These are phyloP conservation scores for Fistulinella staudtii DNA, from an alignment of 1,284 basidiomycete species.

Conservation along the genomic window DNA sequence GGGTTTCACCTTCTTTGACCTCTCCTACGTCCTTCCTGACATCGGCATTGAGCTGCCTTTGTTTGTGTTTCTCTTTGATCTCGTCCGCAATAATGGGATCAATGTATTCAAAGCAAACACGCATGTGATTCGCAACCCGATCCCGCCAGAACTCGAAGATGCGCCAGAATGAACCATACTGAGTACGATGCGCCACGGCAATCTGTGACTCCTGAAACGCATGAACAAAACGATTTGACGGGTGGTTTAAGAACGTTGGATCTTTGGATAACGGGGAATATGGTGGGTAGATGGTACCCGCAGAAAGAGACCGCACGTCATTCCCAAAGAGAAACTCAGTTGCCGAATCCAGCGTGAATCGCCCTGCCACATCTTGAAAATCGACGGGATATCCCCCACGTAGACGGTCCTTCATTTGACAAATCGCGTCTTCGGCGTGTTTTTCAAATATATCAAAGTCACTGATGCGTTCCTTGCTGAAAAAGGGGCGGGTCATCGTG, in stretches of 20 bases:
- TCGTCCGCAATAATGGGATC: conserved; percentile 29
- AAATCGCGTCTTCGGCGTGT: conserved; percentile 41
- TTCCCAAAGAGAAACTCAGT: conserved; percentile 49
- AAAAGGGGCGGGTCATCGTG: conserved; percentile 55
- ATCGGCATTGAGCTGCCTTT: neutral
- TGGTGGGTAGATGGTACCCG: conserved; percentile 35
- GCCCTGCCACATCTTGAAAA: conserved; percentile 46
- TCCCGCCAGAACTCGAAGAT: conserved; percentile 25
- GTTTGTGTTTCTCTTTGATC: conserved; percentile 25
- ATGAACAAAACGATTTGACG: conserved; percentile 25
- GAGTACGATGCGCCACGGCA: conserved; percentile 6
- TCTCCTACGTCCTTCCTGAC: conserved; percentile 1
- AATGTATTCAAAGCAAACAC: conserved; percentile 23
- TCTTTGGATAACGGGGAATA: conserved; percentile 21
- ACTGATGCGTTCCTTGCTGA: conserved; percentile 48
- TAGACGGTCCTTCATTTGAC: conserved; percentile 39
- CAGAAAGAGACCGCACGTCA: conserved; percentile 37
- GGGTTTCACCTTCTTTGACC: conserved; percentile 22
- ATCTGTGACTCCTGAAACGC: conserved; percentile 25
- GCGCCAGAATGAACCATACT: conserved; percentile 25
- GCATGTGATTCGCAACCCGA: conserved; percentile 15
- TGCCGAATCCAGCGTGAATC: conserved; percentile 47
- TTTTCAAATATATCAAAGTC: conserved; percentile 54
- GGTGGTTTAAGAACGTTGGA: conserved; percentile 9
- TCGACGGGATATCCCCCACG: conserved; percentile 45